phyloP scores from a whole-genome alignment of 495 filamentous ascomycete species.

The Venustampulla echinocandica region DNA sequence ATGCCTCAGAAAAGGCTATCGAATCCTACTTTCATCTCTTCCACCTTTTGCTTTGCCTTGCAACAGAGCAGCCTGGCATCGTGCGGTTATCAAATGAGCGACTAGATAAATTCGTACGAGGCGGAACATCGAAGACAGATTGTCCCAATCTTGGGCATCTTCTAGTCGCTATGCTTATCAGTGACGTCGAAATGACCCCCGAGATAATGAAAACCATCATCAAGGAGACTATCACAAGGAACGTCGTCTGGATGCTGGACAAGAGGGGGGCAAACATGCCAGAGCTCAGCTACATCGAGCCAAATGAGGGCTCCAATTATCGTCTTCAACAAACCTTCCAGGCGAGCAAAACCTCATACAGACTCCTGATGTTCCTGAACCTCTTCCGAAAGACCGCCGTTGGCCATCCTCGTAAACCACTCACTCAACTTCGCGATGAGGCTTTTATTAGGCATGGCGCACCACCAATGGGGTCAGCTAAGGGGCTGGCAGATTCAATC shows the following conservation, averaged over 20 bases:
- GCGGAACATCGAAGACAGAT: slow-evolving; percentile 30
- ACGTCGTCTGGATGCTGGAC: slow-evolving; percentile 45
- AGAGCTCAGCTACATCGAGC: slow-evolving; percentile 40
- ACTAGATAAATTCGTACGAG: slow-evolving; percentile 29
- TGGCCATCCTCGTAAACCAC: slow-evolving; percentile 24
- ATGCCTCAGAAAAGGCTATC: slow-evolving; percentile 44
- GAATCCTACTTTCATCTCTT: slow-evolving; percentile 46
- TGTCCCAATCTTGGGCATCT: slow-evolving; percentile 43
- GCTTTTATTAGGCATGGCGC: slow-evolving; percentile 41
- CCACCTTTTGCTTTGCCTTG: slow-evolving; percentile 40
- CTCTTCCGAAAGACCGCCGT: slow-evolving; percentile 40
- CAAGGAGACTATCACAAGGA: slow-evolving; percentile 39
- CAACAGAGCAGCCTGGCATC: slow-evolving; percentile 13
- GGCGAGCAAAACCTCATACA: slow-evolving; percentile 39
- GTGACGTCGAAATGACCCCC: slow-evolving; percentile 32
- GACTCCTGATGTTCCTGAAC: slow-evolving; percentile 44
- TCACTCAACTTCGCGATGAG: slow-evolving; percentile 32
- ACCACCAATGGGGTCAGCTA: slow-evolving; percentile 33
- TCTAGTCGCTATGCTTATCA: slow-evolving; percentile 37
- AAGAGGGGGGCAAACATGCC: slow-evolving; percentile 29
- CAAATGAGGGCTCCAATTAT: slow-evolving; percentile 31
- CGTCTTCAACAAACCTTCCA: slow-evolving; percentile 40
- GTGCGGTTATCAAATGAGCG: slow-evolving; percentile 26
- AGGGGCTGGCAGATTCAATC: slow-evolving; percentile 32
- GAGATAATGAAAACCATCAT: slow-evolving; percentile 34